Evolutionary conservation across 1,284 basidiomycete genomes (phyloP), one percentile per base, ranked within the genome.

Genomic region (Papiliotrema laurentii): DNA sequence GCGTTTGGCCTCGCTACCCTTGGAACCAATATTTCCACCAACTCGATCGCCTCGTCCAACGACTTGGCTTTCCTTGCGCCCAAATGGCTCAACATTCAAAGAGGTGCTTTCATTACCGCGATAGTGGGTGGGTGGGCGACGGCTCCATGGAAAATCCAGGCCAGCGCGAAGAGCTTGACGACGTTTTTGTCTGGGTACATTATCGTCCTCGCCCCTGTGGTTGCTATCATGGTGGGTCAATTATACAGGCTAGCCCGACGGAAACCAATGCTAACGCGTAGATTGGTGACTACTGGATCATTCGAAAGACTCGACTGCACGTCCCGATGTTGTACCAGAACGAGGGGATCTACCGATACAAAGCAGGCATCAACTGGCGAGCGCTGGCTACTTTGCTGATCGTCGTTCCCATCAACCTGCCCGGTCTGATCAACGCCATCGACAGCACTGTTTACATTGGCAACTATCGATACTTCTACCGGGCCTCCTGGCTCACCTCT

Each of bases 21-120:
- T 45, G 85, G 85, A 28, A 83, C 84, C 43, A 88, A 88, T 63
- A 84, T 88, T 54, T 85, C 69, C 19, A 69, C 72, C 50, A 78
- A 88, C 71, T 84, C 82, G 34, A 76, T 89, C 51, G 84, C 83
- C 28, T 83, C 85, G 1, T 85, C 84, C 0, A 89, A 89, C 71
- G 83, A 89, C 68, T 81, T 88, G 74, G 83, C 81, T 13, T 85
- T 82, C 9, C 67, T 66, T 30, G 54, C 58, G 37, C 64, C 68
- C 3, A 61, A 68, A 49, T 89, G 81, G 59, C 80, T 89, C 72
- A 86, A 88, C 67, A 86, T 89, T 56, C 76, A 80, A 25, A 77
- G 86, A 11, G 86, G 86, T 0, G 86, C 87, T 64, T 73, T 85
- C 52, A 76, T 89, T 40, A 87, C 85, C 58, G 83, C 85, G 0